Conservation (phyloP, 2,329 filamentous ascomycete genomes). For the Alternaria solani region DNA sequence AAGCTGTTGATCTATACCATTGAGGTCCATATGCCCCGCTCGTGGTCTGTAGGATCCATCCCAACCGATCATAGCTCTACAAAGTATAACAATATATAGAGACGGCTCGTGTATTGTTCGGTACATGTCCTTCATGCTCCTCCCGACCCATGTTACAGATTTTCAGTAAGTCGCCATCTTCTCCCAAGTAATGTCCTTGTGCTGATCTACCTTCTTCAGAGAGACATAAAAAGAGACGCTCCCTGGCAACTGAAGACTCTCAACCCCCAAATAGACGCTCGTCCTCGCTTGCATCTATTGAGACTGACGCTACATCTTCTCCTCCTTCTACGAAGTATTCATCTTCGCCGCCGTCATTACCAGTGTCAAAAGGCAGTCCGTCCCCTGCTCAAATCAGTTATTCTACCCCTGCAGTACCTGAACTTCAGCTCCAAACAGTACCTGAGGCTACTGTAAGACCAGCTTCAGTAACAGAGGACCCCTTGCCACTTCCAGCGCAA, state of each 20-base stretch:
- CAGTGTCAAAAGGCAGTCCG: constrained; percentile 6
- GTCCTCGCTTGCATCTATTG: constrained; percentile 17
- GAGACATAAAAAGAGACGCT: constrained; percentile 28
- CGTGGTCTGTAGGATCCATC: constrained; percentile 15
- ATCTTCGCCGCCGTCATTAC: constrained; percentile 5
- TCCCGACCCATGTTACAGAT: constrained; percentile 34
- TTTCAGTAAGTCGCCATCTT: constrained; percentile 21
- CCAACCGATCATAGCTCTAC: constrained; percentile 14
- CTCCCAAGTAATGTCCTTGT: not conserved
- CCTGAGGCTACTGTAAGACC: constrained; percentile 2
- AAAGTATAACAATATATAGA: constrained; percentile 14
- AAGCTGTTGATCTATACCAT: constrained; percentile 17
- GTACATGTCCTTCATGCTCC: constrained; percentile 1
- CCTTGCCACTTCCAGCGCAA: constrained; percentile 5
- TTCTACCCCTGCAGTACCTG: not conserved
- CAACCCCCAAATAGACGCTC: constrained; percentile 12
- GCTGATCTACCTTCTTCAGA: constrained; percentile 19
- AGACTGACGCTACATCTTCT: constrained; percentile 5
- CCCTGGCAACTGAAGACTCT: constrained; percentile 15
- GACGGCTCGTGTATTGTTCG: constrained; percentile 5
- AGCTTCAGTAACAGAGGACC: not conserved
- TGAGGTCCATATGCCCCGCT: constrained; percentile 19
- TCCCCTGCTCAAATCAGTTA: constrained; percentile 11
- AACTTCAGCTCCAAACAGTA: not conserved
- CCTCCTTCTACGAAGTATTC: not conserved